Conservation (phyloP, 2,329 filamentous ascomycete genomes). For the Penicillium hordei region DNA sequence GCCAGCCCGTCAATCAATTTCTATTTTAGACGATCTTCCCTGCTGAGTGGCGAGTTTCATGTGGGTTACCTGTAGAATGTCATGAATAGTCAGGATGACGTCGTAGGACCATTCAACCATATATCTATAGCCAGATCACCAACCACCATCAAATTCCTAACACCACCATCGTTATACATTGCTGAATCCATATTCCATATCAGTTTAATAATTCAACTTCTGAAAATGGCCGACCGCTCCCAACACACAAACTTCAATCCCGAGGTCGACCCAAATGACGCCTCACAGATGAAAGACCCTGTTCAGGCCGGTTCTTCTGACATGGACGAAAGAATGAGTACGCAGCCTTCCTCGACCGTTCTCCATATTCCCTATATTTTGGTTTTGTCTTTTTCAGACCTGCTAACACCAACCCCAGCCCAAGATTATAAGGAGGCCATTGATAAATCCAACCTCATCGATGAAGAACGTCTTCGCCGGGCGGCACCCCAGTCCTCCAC, state of each 20-base stretch:
- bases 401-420: constrained; percentile 2
- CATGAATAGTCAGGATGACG: constrained; percentile 12
- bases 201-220: not conserved
- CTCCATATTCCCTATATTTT: not conserved
- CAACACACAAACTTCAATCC: not conserved
- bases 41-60: not conserved
- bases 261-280: not conserved
- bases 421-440: constrained; percentile 21
- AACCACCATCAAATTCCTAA: not conserved
- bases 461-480: constrained; percentile 17
- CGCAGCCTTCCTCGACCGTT: not conserved
- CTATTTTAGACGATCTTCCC: not conserved
- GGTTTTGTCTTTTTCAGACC: not conserved
- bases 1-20: not conserved
- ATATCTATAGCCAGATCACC: not conserved
- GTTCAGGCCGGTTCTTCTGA: not conserved
- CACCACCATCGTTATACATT: not conserved
- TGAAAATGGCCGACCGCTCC: not conserved
- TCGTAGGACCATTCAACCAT: not conserved
- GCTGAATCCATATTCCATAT: not conserved
- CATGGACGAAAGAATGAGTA: constrained; percentile 8
- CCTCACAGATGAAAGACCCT: not conserved
- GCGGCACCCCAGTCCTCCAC: constrained; percentile 15
- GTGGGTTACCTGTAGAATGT: not conserved
- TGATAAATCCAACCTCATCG: constrained; percentile 17